Percentiles rank a stretch among this genome's conserved stretches.
phyloP scores from a whole-genome alignment of 208 protist genomes.

The Crithidia fasciculata region DNA sequence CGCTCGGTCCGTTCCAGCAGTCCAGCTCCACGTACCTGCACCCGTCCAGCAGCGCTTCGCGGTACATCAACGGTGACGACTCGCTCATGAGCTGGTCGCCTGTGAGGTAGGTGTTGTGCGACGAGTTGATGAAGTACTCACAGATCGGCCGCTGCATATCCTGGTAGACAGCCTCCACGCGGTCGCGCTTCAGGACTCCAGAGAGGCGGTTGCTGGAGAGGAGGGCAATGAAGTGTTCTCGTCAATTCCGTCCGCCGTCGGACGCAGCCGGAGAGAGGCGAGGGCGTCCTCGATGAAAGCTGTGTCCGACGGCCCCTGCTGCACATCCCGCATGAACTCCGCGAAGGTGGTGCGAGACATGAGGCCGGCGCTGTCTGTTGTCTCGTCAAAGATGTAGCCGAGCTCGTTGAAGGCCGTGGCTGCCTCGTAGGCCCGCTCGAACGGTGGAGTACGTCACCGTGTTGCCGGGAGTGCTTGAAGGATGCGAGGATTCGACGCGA shows the following conservation, averaged over 20 bases:
- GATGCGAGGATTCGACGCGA: constrained; percentile 17
- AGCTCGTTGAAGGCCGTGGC: constrained; percentile 46
- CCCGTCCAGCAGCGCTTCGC: constrained; percentile 66
- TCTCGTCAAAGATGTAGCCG: constrained; percentile 39
- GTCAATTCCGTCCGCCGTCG: constrained; percentile 31
- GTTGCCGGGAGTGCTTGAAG: constrained; percentile 18
- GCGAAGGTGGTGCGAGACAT: constrained; percentile 39
- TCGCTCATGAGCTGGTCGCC: constrained; percentile 91
- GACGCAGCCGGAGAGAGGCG: constrained; percentile 34
- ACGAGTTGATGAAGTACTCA: constrained; percentile 93
- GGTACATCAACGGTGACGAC: constrained; percentile 67
- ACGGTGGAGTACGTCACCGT: constrained; percentile 34
- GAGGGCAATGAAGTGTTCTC: constrained; percentile 42
- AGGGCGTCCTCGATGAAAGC: constrained; percentile 36
- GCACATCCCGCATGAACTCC: constrained; percentile 39
- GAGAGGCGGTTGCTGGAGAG: constrained; percentile 37
- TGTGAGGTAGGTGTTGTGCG: constrained; percentile 96
- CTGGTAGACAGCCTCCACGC: constrained; percentile 37
- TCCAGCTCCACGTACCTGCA: constrained; percentile 88
- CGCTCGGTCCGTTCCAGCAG: constrained; percentile 77
- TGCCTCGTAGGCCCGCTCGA: constrained; percentile 41
- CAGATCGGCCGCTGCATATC: constrained; percentile 85
- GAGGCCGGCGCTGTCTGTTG: constrained; percentile 13
- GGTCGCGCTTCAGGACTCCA: constrained; percentile 29
- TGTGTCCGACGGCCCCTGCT: constrained; percentile 31